Evolutionary conservation across 352 stramenopile species (phyloP).

Genomic region (Phytopythium chamaehyphon): DNA sequence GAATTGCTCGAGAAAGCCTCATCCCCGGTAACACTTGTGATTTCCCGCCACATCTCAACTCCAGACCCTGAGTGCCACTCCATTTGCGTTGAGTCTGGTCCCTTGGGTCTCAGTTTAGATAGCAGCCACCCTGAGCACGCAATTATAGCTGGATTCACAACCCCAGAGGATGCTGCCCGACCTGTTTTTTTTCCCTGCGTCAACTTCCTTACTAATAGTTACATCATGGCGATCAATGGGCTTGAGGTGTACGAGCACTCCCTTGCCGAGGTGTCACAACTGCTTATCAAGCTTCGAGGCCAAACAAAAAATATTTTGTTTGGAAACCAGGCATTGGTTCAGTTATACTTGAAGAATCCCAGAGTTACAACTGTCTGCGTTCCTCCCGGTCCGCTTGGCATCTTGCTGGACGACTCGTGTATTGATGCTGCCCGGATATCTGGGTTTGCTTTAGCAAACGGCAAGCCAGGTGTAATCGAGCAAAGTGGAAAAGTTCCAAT

Average conservation of each 20-base stretch:
- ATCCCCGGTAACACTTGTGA: constrained; percentile 32
- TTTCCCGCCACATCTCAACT: constrained; percentile 13
- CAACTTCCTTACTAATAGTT: constrained; percentile 39
- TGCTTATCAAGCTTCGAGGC: constrained; percentile 44
- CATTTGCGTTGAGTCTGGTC: constrained; percentile 31
- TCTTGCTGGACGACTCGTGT: constrained; percentile 42
- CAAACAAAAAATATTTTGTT: constrained; percentile 38
- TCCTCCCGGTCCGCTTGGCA: constrained; percentile 31
- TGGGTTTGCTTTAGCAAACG: constrained; percentile 36
- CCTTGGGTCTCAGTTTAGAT: constrained; percentile 53
- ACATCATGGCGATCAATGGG: constrained; percentile 64
- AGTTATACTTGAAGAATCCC: constrained; percentile 14
- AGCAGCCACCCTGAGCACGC: constrained; percentile 19
- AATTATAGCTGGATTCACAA: constrained; percentile 43
- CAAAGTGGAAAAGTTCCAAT: constrained; percentile 23
- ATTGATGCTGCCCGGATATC: constrained; percentile 23
- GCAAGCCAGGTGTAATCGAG: constrained; percentile 25
- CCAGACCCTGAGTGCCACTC: constrained; percentile 37
- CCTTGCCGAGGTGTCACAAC: constrained; percentile 29
- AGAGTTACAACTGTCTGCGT: constrained; percentile 16
- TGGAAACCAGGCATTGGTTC: constrained; percentile 27
- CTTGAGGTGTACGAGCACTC: constrained; percentile 45
- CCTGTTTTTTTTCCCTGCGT: constrained; percentile 29
- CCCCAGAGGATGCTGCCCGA: constrained; percentile 25
- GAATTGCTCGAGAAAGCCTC: constrained; percentile 20